These are phyloP conservation scores for Theobroma cacao DNA, from an alignment of 345 rosid species.

Conservation along the genomic window DNA sequence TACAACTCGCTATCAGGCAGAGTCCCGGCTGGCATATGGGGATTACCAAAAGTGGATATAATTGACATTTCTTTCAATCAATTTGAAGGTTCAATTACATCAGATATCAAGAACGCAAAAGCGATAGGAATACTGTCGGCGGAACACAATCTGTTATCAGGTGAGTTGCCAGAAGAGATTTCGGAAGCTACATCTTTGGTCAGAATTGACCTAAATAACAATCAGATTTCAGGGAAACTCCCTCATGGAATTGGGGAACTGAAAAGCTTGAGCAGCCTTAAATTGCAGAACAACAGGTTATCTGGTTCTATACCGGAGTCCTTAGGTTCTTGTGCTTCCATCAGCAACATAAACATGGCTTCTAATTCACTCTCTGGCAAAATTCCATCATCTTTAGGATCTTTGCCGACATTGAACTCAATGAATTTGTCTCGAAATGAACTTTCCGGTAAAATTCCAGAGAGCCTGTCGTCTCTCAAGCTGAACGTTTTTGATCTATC, in stretches of 20 bases:
- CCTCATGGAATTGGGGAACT: constrained; percentile 56
- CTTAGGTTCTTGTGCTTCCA: constrained; percentile 55
- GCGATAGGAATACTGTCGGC: constrained; percentile 41
- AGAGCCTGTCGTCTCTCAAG: constrained; percentile 57
- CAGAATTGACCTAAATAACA: constrained; percentile 49
- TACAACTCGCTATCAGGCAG: constrained; percentile 62
- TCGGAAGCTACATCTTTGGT: constrained; percentile 42
- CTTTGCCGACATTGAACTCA: constrained; percentile 63
- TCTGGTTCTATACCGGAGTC: constrained; percentile 62
- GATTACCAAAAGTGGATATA: constrained; percentile 57
- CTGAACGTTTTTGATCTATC: constrained; percentile 88
- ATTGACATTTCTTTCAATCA: constrained; percentile 61
- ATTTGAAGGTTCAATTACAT: constrained; percentile 56
- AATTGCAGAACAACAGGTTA: constrained; percentile 60
- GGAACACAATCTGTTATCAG: constrained; percentile 59
- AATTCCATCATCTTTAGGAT: constrained; percentile 68
- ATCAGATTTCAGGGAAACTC: constrained; percentile 59
- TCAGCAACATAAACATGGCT: constrained; percentile 68
- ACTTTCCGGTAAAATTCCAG: constrained; percentile 68
- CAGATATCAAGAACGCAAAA: constrained; percentile 57
- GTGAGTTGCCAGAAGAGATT: constrained; percentile 69
- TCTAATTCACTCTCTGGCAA: constrained; percentile 58
- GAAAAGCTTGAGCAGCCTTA: constrained; percentile 46
- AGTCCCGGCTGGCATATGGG: constrained; percentile 82
- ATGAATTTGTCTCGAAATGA: constrained; percentile 65